These are phyloP conservation scores for Phaeomoniella chlamydospora DNA, from an alignment of 2,329 filamentous ascomycete species.

Conservation along the genomic window DNA sequence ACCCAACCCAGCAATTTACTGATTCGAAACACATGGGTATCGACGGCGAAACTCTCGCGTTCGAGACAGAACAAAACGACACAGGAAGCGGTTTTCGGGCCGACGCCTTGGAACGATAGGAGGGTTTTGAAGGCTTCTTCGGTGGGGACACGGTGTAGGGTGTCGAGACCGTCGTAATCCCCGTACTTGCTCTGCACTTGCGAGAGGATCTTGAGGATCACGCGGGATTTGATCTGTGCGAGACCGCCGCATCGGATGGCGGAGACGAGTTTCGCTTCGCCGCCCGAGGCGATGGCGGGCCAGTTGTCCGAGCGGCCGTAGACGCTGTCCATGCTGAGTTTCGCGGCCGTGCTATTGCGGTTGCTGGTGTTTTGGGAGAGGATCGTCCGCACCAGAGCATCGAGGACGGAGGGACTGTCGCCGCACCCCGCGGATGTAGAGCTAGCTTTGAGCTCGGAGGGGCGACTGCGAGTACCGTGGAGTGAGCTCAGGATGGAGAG, in stretches of 20 bases:
- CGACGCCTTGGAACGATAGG: constrained; percentile 46
- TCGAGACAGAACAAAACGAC: constrained; percentile 51
- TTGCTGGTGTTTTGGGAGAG: constrained; percentile 47
- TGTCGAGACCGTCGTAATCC: constrained; percentile 32
- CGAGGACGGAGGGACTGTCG: constrained; percentile 50
- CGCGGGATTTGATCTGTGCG: constrained; percentile 43
- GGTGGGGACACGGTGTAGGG: constrained; percentile 36
- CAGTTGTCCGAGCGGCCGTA: constrained; percentile 42
- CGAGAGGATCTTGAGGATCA: constrained; percentile 12
- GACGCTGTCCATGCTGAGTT: constrained; percentile 57
- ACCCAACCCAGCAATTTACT: constrained; percentile 49
- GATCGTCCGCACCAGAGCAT: constrained; percentile 47
- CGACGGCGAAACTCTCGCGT: constrained; percentile 49
- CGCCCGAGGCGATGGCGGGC: constrained; percentile 24
- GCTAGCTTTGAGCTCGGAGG: constrained; percentile 53
- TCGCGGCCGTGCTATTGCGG: constrained; percentile 53
- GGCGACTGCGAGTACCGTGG: constrained; percentile 51
- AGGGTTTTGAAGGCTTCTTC: constrained; percentile 44
- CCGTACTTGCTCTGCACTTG: constrained; percentile 12
- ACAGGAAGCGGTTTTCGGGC: constrained; percentile 52
- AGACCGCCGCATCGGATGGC: constrained; percentile 43
- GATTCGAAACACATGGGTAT: constrained; percentile 52
- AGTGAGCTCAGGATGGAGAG: constrained; percentile 47
- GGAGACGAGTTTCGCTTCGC: constrained; percentile 29
- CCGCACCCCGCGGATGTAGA: constrained; percentile 57